Conservation (phyloP, 331 rosid genomes). For the Quercus tomentella region DNA sequence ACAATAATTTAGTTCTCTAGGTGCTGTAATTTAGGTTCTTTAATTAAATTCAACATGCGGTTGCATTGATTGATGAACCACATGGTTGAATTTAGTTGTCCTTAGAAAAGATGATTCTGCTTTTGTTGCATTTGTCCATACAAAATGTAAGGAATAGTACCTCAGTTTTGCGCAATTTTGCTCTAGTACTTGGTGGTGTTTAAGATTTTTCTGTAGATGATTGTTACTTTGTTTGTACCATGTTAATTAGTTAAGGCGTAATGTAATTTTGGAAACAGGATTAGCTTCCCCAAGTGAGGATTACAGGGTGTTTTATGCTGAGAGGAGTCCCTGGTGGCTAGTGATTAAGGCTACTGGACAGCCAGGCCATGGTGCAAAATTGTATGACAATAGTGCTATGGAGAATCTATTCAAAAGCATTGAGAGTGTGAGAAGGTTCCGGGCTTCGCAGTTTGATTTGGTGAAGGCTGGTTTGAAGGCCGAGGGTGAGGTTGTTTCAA, state of each 20-base stretch:
- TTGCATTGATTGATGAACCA: no score
- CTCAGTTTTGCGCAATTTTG: no score
- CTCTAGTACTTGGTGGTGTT: background rate
- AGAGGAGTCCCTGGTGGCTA: conserved; percentile 86
- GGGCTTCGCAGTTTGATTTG: conserved; percentile 81
- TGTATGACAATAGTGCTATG: conserved; percentile 86
- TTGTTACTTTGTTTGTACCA: background rate
- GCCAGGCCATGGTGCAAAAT: conserved; percentile 97
- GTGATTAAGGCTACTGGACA: conserved; percentile 79
- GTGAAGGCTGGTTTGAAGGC: conserved; percentile 79
- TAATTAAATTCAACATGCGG: no score
- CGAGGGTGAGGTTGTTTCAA: conserved; percentile 79
- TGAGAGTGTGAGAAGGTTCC: conserved; percentile 72
- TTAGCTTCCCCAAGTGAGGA: conserved; percentile 60
- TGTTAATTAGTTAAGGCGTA: background rate
- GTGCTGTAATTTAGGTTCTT: no score
- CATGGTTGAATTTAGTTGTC: no score
- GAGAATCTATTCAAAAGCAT: conserved; percentile 86
- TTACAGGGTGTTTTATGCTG: conserved; percentile 75
- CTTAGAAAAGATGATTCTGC: no score
- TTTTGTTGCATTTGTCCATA: no score
- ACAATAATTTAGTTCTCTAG: no score
- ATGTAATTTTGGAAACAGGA: conserved; percentile 29
- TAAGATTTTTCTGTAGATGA: background rate
- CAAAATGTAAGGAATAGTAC: no score